Percentiles rank a stretch among this genome's conserved stretches.
Evolutionary conservation across 2,329 filamentous ascomycete species (phyloP).

Genomic region (Neospermospora avenae): DNA sequence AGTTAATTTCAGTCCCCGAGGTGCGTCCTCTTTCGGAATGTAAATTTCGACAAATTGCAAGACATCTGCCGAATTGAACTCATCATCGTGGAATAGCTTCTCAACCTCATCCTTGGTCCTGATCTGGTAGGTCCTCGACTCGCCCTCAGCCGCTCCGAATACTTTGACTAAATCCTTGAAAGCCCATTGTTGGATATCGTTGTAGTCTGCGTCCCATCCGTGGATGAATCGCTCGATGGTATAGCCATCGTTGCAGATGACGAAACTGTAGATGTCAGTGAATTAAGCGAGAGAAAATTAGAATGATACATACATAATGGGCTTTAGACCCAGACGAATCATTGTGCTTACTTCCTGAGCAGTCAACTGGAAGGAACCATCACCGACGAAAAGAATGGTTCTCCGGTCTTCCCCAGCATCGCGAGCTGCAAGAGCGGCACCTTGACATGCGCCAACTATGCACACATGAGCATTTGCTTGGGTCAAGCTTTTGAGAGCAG

Average conservation of each 20-base stretch:
- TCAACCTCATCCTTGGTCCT: slow-evolving; percentile 68
- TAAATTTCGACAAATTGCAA: slow-evolving; percentile 77
- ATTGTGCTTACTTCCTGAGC: slow-evolving; percentile 83
- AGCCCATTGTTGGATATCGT: slow-evolving; percentile 75
- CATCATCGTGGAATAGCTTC: slow-evolving; percentile 57
- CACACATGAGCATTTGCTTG: neutral
- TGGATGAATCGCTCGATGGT: slow-evolving; percentile 89
- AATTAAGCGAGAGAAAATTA: neutral
- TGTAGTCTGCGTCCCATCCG: slow-evolving; percentile 75
- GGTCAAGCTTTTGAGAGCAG: neutral
- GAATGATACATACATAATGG: slow-evolving; percentile 62
- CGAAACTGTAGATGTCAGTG: slow-evolving; percentile 50
- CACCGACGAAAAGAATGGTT: slow-evolving; percentile 83
- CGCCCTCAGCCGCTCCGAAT: slow-evolving; percentile 60
- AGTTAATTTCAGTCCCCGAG: slow-evolving; percentile 64
- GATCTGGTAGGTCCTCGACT: slow-evolving; percentile 61
- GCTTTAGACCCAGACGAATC: slow-evolving; percentile 68
- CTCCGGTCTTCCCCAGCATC: slow-evolving; percentile 58
- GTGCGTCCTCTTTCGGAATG: slow-evolving; percentile 77
- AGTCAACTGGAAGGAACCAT: slow-evolving; percentile 83
- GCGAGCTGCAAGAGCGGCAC: slow-evolving; percentile 71
- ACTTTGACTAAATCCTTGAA: slow-evolving; percentile 64
- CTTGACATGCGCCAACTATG: slow-evolving; percentile 55
- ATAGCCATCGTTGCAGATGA: slow-evolving; percentile 85
- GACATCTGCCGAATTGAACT: slow-evolving; percentile 55